Evolutionary conservation across 139 green algal species (phyloP).

Genomic region (Raphidocelis subcapitata): DNA sequence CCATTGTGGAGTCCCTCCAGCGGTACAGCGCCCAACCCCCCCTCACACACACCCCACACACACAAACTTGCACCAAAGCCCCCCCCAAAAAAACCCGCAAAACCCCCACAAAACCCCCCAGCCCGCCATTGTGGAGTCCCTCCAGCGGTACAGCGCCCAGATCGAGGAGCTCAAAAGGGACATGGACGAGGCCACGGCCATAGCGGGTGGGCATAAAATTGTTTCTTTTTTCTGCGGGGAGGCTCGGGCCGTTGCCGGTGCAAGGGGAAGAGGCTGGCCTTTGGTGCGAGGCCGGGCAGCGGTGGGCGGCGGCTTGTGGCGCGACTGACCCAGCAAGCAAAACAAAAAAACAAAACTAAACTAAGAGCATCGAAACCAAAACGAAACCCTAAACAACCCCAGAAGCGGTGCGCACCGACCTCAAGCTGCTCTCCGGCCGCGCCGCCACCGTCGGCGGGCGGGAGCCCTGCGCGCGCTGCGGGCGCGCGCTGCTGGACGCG

Average conservation of each 20-base stretch:
- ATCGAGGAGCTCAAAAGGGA: conserved; percentile 74
- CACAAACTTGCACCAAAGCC: too few species aligned
- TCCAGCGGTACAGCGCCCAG: conserved; percentile 87
- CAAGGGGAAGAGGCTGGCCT: too few species aligned
- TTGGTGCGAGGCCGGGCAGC: too few species aligned
- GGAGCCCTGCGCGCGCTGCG: conserved; percentile 63
- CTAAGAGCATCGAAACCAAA: too few species aligned
- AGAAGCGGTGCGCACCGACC: conserved; percentile 48
- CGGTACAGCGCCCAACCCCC: conserved; percentile 61
- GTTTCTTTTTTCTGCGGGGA: too few species aligned
- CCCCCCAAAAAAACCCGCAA: too few species aligned
- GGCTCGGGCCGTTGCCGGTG: too few species aligned
- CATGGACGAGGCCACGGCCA: conserved; percentile 75
- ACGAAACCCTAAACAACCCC: not conserved
- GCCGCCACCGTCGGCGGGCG: conserved; percentile 49
- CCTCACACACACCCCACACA: too few species aligned
- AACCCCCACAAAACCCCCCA: too few species aligned
- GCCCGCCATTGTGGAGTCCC: conserved; percentile 55
- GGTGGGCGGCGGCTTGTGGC: too few species aligned
- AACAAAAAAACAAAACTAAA: too few species aligned
- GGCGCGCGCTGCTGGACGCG: conserved; percentile 37
- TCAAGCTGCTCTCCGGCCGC: conserved; percentile 42
- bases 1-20: conserved; percentile 76
- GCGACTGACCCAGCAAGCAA: too few species aligned
- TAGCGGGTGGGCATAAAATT: conserved; percentile 60